Base-by-base conservation (phyloP, 306 rosid genomes). In the Mimosa bimucronata region DNA sequence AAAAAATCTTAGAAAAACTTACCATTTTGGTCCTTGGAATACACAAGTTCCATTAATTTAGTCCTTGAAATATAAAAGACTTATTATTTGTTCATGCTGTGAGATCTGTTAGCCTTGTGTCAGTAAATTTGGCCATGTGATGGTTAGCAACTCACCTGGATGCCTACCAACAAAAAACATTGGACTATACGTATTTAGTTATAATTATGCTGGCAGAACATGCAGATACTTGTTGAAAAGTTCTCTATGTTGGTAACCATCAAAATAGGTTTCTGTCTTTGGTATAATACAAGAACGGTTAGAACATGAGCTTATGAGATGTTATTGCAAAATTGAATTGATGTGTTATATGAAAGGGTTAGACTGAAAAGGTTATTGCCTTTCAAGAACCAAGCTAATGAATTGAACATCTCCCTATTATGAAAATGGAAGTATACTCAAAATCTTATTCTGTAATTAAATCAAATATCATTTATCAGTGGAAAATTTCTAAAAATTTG, bases 381-480 rank as follows among this genome's bases (percentile, higher is more conserved):
- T 37, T 66, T 37, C 48, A 66, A 37, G 45, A 38, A 66, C 72
- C 44, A 66, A 60, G 23, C 12, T 66, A 37, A 37, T 67, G 31
- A 4, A n/a, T 9, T 15, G 41, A 40, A 40, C 16, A 38, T 34
- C 29, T 66, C 25, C 28, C 23, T 7, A 9, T 15, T 13, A n/a
- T 19, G 48, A 66, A 66, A n/a, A 66, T 66, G 72, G 72, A 19
- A 66, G 48, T 1, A 37, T 37, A 66, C 16, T 64, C 30, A 78
- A 53, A 58, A n/a, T 18, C n/a, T 68, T 5, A 41, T 37, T 45
- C 25, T 52, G 66, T 62, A n/a, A 40, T 57, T 40, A 28, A 61
- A 53, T 74, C 46, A 65, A 8, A 8, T 40, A 44, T 28, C 48
- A 65, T 50, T 26, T 25, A 80, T 73, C 79, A 52, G 16, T 74